Conservation (phyloP, 2,329 filamentous ascomycete genomes). For the Acarospora socialis region DNA sequence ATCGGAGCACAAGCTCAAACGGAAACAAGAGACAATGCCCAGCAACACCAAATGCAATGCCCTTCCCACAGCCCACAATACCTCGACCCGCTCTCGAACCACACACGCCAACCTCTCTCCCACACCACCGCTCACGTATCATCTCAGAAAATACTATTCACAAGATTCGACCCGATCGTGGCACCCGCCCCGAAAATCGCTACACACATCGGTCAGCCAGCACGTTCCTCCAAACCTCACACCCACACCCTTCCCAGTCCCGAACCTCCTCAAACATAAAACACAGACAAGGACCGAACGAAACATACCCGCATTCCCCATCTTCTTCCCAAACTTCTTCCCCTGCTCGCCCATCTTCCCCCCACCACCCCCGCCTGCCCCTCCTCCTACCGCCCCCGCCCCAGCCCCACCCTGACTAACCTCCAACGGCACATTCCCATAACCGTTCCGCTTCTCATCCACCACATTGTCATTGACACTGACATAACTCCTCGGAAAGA, state of each 20-base stretch:
- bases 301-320: conserved; percentile 50
- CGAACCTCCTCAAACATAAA: neutral
- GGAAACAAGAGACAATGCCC: too few species aligned
- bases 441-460: conserved; percentile 44
- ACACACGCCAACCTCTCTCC: neutral
- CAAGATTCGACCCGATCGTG: conserved; percentile 76
- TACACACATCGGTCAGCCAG: conserved; percentile 19
- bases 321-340: conserved; percentile 94
- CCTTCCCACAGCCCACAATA: neutral
- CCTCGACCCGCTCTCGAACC: neutral
- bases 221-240: conserved; percentile 30
- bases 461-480: conserved; percentile 57
- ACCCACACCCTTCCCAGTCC: neutral
- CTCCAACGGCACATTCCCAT: conserved; percentile 58
- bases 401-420: conserved; percentile 45
- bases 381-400: conserved; percentile 26
- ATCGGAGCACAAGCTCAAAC: too few species aligned
- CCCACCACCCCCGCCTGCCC: conserved; percentile 33
- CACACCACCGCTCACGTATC: too few species aligned
- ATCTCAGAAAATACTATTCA: conserved; percentile 84
- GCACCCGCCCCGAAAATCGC: conserved; percentile 90
- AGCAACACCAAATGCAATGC: too few species aligned
- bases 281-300: too few species aligned
- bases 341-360: conserved; percentile 60
- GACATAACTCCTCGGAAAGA: conserved; percentile 90